Percentiles rank a stretch among this genome's conserved stretches.
These are phyloP conservation scores for Stromatinia cepivora DNA, from an alignment of 2,329 filamentous ascomycete species.

Conservation along the genomic window DNA sequence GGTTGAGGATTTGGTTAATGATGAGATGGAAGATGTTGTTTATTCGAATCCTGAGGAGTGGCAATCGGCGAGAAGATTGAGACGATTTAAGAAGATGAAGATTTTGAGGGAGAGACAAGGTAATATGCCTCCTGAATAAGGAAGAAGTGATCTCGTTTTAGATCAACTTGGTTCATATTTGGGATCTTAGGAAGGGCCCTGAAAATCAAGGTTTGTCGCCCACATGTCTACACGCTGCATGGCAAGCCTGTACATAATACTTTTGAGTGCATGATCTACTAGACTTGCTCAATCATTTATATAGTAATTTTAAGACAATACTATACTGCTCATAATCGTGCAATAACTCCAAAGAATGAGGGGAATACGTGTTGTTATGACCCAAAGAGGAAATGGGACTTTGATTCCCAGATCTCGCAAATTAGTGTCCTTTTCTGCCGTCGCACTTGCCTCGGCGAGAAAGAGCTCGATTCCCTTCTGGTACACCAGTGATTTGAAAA, in stretches of 20 bases:
- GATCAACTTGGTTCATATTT: not conserved
- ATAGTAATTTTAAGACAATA: not conserved
- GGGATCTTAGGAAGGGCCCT: not conserved
- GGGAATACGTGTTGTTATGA: not conserved
- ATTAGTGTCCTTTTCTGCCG: not conserved
- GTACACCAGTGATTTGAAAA: not conserved
- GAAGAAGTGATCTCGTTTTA: not conserved
- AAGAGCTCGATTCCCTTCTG: too few species aligned
- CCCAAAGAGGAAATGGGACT: not conserved
- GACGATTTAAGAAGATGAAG: not conserved
- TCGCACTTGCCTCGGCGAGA: not conserved
- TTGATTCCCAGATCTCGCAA: not conserved
- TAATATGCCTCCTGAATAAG: not conserved
- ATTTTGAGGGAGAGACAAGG: not conserved
- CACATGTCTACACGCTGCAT: too few species aligned
- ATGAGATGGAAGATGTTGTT: conserved; percentile 3
- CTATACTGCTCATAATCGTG: not conserved
- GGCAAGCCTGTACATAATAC: not conserved
- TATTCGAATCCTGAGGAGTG: not conserved
- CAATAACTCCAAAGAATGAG: too few species aligned
- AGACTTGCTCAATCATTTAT: not conserved
- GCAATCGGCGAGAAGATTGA: too few species aligned
- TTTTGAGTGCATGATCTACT: not conserved
- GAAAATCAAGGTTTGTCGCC: not conserved
- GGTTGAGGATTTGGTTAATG: not conserved